Base-by-base conservation (phyloP, 371 early-diverging fungal species). In the Mucor saturninus region DNA sequence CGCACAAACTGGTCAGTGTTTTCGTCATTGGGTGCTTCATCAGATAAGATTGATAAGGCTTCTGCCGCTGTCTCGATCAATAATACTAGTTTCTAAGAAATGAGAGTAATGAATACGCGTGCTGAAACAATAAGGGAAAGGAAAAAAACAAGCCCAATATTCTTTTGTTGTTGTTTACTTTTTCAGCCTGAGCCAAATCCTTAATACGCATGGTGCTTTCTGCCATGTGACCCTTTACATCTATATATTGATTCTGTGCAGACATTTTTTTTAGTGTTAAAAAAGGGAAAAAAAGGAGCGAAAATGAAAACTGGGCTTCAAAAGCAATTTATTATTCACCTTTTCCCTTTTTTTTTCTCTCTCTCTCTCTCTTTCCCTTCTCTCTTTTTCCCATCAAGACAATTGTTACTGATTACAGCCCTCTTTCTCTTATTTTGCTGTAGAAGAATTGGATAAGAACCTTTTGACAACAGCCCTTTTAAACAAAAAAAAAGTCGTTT, bases 61-160 rank as follows among this genome's bases (percentile, higher is more conserved):
- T 80, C 74, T 10, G 76, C 75, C 37, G 78, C 78, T 7, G 78
- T 77, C 54, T 80, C 78, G 4, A 80, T 64, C 14, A 80, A 52
- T 21, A 69, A 57, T 1, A 80, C 78, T 14, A 80, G 57, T 76
- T 80, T 77, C 81, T 80, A 56, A 28, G 38, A 11, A 45, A 37
- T 32, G n/a, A 10, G 5, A 4, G 30, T 50, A 42, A 42, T 42
- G 13, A 4, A 42, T 39, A 26, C 28, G 38, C 28, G 35, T n/a
- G 14, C 28, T 21, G 21, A 21, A 21, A 21, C 21, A 21, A 21
- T 21, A 21, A 21, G 21, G 21, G 21, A 21, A 21, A 21, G 21
- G 21, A 1, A 21, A 21, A 21, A 21, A 21, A 21, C 21, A 21
- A 21, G 21, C 21, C 21, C 21, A 21, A 21, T 21, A 21, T 21